Percentiles rank a stretch among this genome's conserved stretches.
Evolutionary conservation across 2,329 filamentous ascomycete species (phyloP).

Genomic region (Teratosphaeria nubilosa): DNA sequence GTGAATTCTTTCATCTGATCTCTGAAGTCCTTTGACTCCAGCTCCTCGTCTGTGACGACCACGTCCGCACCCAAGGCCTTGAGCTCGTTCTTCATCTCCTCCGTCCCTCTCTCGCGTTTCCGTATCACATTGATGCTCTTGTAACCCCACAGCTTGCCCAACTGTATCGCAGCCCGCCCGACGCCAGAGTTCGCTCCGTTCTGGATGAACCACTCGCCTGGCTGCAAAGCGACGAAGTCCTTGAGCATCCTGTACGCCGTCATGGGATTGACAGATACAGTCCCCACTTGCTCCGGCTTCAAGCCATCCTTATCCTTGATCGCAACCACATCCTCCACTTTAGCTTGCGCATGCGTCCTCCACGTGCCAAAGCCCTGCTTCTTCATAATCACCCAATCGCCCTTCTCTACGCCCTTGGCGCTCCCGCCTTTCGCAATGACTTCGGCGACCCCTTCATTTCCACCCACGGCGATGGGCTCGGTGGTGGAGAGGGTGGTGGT

Average conservation of each 20-base stretch:
- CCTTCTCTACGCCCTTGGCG: slow-evolving; percentile 54
- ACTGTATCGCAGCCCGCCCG: slow-evolving; percentile 80
- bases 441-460: slow-evolving; percentile 91
- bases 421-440: slow-evolving; percentile 60
- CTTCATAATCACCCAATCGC: slow-evolving; percentile 92
- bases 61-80: slow-evolving; percentile 51
- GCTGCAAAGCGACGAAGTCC: slow-evolving; percentile 57
- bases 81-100: slow-evolving; percentile 52
- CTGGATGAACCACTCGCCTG: slow-evolving; percentile 92
- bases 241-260: slow-evolving; percentile 89
- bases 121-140: slow-evolving; percentile 85
- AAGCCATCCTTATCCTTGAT: slow-evolving; percentile 62
- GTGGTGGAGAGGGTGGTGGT: slow-evolving; percentile 65
- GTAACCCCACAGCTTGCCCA: slow-evolving; percentile 76
- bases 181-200: slow-evolving; percentile 95
- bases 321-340: slow-evolving; percentile 51
- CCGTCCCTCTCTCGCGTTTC: slow-evolving; percentile 59
- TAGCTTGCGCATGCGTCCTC: slow-evolving; percentile 75
- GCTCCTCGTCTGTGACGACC: slow-evolving; percentile 52
- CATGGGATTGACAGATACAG: slow-evolving; percentile 84
- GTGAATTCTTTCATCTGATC: slow-evolving; percentile 56
- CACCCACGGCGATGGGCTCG: slow-evolving; percentile 65
- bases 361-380: slow-evolving; percentile 80
- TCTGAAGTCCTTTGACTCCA: slow-evolving; percentile 53
- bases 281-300: slow-evolving; percentile 68